Conservation (phyloP, 768 basidiomycete genomes). For the Holtermannia corniformis region DNA sequence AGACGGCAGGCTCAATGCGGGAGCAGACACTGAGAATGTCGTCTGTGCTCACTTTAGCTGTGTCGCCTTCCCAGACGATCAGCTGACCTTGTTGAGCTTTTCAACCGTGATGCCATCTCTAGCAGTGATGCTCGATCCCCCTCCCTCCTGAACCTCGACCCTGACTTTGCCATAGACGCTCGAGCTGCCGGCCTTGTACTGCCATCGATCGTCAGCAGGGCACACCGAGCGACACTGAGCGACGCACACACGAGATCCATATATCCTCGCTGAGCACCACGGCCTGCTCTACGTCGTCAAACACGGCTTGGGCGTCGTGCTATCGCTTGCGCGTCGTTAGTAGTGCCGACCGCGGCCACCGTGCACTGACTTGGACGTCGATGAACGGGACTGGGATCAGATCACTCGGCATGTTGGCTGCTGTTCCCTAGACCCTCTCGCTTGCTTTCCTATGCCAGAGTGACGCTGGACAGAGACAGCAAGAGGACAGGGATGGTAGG, state of each 20-base stretch:
- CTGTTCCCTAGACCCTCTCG: too few species aligned
- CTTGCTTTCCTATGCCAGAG: too few species aligned
- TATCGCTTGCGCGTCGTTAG: too few species aligned
- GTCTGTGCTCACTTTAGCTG: conserved; percentile 11
- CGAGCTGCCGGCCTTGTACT: conserved; percentile 46
- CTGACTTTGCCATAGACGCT: conserved; percentile 58
- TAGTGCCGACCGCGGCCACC: too few species aligned
- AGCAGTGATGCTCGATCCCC: conserved; percentile 45
- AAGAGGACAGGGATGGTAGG: too few species aligned
- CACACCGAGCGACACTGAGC: too few species aligned
- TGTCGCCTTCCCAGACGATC: conserved; percentile 1
- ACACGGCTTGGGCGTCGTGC: conserved; percentile 53
- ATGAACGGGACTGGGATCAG: too few species aligned
- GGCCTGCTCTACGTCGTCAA: conserved; percentile 57
- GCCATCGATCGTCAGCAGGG: too few species aligned
- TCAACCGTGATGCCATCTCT: conserved; percentile 50
- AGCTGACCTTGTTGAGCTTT: conserved; percentile 23
- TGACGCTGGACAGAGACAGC: too few species aligned
- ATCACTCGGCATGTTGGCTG: too few species aligned
- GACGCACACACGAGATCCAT: conserved; percentile 57
- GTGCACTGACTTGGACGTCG: too few species aligned
- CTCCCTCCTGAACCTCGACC: conserved; percentile 47
- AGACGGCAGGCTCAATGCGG: conserved; percentile 46
- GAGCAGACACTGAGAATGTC: conserved; percentile 21
- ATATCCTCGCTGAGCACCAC: conserved; percentile 53